A percentile compares a stretch with the other conserved stretches of the same genome.
phyloP scores from a whole-genome alignment of 2,329 filamentous ascomycete genomes.

The Aspergillus niger region DNA sequence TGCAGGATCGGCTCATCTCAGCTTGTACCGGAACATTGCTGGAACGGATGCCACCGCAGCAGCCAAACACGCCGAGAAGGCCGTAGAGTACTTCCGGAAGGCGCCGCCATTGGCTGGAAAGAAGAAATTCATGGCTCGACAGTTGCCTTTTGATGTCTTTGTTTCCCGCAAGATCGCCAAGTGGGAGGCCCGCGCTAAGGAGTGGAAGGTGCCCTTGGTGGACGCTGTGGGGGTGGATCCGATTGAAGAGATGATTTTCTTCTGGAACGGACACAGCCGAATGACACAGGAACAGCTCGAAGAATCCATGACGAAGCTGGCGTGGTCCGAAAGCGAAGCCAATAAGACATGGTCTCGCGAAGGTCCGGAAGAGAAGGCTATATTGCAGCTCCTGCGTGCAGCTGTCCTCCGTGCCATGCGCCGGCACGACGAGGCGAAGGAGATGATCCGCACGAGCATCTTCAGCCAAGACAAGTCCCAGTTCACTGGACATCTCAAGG shows the following conservation, averaged over 20 bases:
- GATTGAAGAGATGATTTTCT: conserved; percentile 85
- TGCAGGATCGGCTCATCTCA: conserved; percentile 74
- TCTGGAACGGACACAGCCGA: conserved; percentile 87
- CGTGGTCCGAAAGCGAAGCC: conserved; percentile 67
- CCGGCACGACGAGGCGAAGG: conserved; percentile 65
- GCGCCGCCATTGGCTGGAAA: conserved; percentile 75
- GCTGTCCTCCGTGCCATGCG: conserved; percentile 67
- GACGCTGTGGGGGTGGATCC: conserved; percentile 83
- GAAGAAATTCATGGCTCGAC: conserved; percentile 85
- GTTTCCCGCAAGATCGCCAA: conserved; percentile 80
- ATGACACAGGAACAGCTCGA: conserved; percentile 70
- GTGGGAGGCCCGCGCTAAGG: conserved; percentile 77
- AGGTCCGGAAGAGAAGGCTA: conserved; percentile 61
- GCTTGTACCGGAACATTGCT: conserved; percentile 67
- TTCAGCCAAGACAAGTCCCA: conserved; percentile 57
- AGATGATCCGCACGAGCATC: conserved; percentile 63
- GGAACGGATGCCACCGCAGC: conserved; percentile 47
- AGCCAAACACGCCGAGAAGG: conserved; percentile 60
- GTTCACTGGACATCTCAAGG: conserved; percentile 55
- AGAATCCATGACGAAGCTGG: conserved; percentile 62
- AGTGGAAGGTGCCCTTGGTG: conserved; percentile 66
- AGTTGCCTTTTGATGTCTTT: conserved; percentile 87
- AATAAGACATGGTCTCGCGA: conserved; percentile 56
- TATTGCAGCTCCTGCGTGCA: conserved; percentile 67
- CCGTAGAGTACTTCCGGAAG: conserved; percentile 70